These are phyloP conservation scores for Orbilia blumenaviensis DNA, from an alignment of 2,329 filamentous ascomycete species.

Conservation along the genomic window DNA sequence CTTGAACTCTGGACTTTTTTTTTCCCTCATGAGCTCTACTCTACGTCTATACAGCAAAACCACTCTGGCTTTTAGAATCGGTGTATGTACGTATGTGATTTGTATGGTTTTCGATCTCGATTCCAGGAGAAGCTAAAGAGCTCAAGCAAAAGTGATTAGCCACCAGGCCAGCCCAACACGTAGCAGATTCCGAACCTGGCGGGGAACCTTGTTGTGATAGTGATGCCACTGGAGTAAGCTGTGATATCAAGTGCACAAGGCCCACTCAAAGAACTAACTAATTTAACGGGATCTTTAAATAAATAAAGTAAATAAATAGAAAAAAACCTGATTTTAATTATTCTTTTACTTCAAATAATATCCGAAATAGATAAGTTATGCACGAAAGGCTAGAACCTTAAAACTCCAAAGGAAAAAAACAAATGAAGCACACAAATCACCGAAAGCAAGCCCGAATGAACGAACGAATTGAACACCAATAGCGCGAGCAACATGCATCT, in stretches of 20 bases:
- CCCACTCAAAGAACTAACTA: not conserved
- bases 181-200: not conserved
- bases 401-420: conserved; percentile 21
- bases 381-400: not conserved
- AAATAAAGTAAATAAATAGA: too few relatives aligned
- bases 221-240: not conserved
- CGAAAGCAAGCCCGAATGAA: conserved; percentile 42
- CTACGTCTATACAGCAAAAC: too few relatives aligned
- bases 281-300: not conserved
- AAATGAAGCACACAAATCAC: conserved; percentile 5
- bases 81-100: too few relatives aligned
- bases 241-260: not conserved
- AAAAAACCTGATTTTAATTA: not conserved
- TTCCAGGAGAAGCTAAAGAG: not conserved
- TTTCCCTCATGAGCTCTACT: not conserved
- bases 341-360: conserved; percentile 12
- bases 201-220: conserved; percentile 10
- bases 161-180: conserved; percentile 2
- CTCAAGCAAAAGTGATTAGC: not conserved
- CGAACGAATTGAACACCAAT: conserved; percentile 14
- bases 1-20: not conserved
- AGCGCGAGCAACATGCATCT: conserved; percentile 14
- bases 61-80: too few relatives aligned
- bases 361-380: not conserved
- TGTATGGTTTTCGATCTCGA: not conserved